Conservation (phyloP, 129 eudicot genomes). For the Artemisia argyi region DNA sequence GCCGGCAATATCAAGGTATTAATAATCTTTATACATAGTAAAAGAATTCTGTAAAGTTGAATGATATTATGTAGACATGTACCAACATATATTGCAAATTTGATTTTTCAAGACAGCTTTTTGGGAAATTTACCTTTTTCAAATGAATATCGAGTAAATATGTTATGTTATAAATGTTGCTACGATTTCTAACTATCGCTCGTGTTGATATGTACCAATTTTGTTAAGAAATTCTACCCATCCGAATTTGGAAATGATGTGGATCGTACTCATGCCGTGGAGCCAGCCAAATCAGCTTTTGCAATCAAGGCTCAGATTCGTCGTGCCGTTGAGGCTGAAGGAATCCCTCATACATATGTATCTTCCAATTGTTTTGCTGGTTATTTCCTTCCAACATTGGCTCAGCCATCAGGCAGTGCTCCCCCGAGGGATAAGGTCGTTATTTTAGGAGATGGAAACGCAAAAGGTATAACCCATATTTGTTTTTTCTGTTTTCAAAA, state of each 20-base stretch:
- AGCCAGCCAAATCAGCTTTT: slow-evolving; percentile 43
- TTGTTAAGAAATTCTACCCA: slow-evolving; percentile 44
- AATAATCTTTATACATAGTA: neutral
- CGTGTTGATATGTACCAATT: neutral
- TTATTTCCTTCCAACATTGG: slow-evolving; percentile 38
- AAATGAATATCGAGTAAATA: too few relatives aligned
- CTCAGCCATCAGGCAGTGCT: slow-evolving; percentile 42
- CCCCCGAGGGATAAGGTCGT: slow-evolving; percentile 52
- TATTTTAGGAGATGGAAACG: slow-evolving; percentile 51
- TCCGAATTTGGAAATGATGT: slow-evolving; percentile 51
- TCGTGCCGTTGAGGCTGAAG: slow-evolving; percentile 45
- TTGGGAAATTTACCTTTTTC: too few relatives aligned
- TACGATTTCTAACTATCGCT: slow-evolving; percentile 1
- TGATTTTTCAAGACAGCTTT: too few relatives aligned
- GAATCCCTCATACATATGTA: slow-evolving; percentile 44
- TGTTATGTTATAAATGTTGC: neutral
- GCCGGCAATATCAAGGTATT: slow-evolving; percentile 55
- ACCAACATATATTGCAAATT: too few relatives aligned
- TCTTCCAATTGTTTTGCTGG: slow-evolving; percentile 43
- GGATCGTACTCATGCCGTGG: slow-evolving; percentile 46
- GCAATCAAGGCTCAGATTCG: slow-evolving; percentile 37
- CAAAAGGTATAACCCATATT: slow-evolving; percentile 32
- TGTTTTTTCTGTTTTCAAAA: neutral
- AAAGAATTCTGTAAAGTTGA: too few relatives aligned
- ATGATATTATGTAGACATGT: too few relatives aligned